Conservation (phyloP, 768 basidiomycete species). For the Polyporus arcularius region DNA sequence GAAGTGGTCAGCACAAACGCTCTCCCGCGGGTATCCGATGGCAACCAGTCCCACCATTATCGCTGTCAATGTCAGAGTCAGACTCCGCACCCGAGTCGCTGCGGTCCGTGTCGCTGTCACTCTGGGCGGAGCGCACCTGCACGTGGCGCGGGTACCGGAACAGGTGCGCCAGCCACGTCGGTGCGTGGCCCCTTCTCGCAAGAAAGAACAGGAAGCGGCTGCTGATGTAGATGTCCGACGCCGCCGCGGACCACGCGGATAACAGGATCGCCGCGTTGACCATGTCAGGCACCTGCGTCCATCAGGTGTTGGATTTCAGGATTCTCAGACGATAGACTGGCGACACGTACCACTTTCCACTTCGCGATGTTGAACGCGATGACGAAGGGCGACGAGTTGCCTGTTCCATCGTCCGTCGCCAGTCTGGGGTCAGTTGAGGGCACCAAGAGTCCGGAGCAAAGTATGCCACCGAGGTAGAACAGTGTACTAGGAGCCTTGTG, state of each 20-base stretch:
- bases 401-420: conserved; percentile 32
- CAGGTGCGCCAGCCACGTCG: conserved; percentile 25
- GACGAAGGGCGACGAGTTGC: conserved; percentile 46
- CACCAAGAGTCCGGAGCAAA: conserved; percentile 46
- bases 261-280: conserved; percentile 45
- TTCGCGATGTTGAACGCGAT: conserved; percentile 45
- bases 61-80: conserved; percentile 1
- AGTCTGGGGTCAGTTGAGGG: conserved; percentile 37
- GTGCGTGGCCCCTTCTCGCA: conserved; percentile 47
- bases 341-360: conserved; percentile 40
- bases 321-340: conserved; percentile 3
- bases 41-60: background rate
- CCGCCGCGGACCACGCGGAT: conserved; percentile 59
- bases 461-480: conserved; percentile 44
- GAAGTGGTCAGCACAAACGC: background rate
- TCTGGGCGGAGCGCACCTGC: background rate
- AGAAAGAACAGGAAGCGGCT: conserved; percentile 54
- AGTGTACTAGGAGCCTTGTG: conserved; percentile 26
- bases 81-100: background rate
- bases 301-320: background rate
- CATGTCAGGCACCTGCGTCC: conserved; percentile 37
- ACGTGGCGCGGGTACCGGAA: conserved; percentile 18
- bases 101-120: background rate
- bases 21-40: background rate
- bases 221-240: conserved; percentile 52